These are phyloP conservation scores for sorghum (Sorghum bicolor) DNA, from an alignment of 176 grass and related monocot species.

Conservation along the genomic window DNA sequence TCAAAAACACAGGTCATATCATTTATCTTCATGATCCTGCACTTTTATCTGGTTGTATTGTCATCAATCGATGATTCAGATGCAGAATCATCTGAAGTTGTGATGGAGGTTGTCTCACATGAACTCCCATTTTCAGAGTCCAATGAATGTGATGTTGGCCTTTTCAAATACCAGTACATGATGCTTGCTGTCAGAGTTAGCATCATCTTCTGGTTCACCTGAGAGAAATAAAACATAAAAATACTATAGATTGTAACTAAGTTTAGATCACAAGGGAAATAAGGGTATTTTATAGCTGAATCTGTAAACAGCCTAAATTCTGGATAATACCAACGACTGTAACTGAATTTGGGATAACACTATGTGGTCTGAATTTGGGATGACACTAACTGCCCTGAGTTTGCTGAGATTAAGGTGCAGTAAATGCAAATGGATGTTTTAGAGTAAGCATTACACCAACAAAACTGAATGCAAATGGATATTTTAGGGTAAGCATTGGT, in stretches of 20 bases:
- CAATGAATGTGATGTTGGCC: constrained; percentile 54
- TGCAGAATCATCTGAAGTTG: constrained; percentile 79
- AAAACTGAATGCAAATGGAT: not conserved
- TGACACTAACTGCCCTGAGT: not conserved
- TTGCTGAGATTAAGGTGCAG: not conserved
- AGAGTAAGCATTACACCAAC: not conserved
- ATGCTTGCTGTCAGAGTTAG: constrained; percentile 91
- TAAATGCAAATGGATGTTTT: not conserved
- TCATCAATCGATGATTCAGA: constrained; percentile 91
- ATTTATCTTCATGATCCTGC: constrained; percentile 19
- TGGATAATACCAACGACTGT: not conserved
- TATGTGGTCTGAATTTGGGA: not conserved
- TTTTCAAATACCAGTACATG: constrained; percentile 97
- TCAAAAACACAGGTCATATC: constrained; percentile 8
- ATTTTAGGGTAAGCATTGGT: not conserved
- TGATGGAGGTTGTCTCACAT: constrained; percentile 64
- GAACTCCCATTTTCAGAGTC: constrained; percentile 67
- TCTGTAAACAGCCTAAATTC: not conserved
- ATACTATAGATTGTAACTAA: not conserved
- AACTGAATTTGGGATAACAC: not conserved
- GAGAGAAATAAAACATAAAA: constrained; percentile 5
- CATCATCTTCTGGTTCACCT: constrained; percentile 99
- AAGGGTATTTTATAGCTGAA: not conserved
- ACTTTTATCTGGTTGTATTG: constrained; percentile 41
- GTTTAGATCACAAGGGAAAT: not conserved